Base-by-base conservation (phyloP, 805 yeast genomes). In the Candida methanosorbosa region DNA sequence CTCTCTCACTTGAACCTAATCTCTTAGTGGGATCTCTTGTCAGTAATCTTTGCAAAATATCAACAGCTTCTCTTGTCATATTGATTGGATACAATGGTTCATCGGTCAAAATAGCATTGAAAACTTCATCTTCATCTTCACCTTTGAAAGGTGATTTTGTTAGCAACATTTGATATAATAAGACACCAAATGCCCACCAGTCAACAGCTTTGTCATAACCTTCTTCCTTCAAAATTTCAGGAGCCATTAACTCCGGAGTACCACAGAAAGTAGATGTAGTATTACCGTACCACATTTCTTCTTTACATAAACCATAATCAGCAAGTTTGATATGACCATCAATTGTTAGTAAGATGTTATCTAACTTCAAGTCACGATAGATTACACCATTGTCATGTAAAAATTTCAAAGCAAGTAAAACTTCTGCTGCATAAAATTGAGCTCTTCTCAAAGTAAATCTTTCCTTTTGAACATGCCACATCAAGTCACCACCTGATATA, bases 101-200 rank as follows among this genome's bases (percentile, higher is more conserved):
- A 65, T 92, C 98, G 26, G 92, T 81, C 42, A 88, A 74, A 50
- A 92, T 92, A 12, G 98, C 96, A 59, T 88, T 92, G 62, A 90
- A 92, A 24, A 92, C 87, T 61, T 92, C 98, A 53, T 92, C 97
- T 39, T 61, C 66, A 38, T 59, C 64, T 46, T 88, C 96, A 45
- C 99, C 98, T 45, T 90, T 81, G 63, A 92, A 92, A 25, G 99
- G 99, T 7, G 96, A 84, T 59, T 90, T 95, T 34, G 96, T 92
- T 38, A 92, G 68, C 38, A 92, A 67, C 99, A 92, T 92, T 61
- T 92, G 98, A 59, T 90, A 92, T 44, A 92, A 66, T 43, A 92
- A 68, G 20, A 92, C 97, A 38, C 99, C 99, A 67, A 88, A 86
- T 1, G 98, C 97, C 98, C 98, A 92, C 98, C 98, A 92, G 61